Conservation (phyloP, 164 flowering plant genomes). For the Stephania japonica region DNA sequence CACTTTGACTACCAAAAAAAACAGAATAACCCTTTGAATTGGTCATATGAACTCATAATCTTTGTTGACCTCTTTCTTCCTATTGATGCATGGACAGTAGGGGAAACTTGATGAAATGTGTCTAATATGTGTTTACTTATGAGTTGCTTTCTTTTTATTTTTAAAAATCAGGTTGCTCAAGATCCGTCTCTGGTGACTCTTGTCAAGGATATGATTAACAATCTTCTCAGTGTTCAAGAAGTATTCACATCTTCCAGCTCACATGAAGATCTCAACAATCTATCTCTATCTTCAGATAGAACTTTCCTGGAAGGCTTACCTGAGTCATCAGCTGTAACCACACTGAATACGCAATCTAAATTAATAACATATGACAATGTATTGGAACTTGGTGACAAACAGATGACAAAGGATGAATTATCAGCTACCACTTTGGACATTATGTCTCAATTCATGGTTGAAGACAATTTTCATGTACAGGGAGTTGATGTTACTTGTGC, state of each 20-base stretch:
- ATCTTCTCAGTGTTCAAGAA: slow-evolving; percentile 19
- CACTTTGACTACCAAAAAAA: too few species aligned
- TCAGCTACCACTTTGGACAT: slow-evolving; percentile 16
- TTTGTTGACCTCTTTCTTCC: not conserved
- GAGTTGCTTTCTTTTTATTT: not conserved
- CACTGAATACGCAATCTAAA: slow-evolving; percentile 10
- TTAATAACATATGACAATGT: slow-evolving; percentile 16
- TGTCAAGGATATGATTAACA: slow-evolving; percentile 36
- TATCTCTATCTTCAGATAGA: slow-evolving; percentile 18
- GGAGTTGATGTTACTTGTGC: slow-evolving; percentile 12
- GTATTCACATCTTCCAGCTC: slow-evolving; percentile 11
- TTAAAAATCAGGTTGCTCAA: slow-evolving; percentile 48
- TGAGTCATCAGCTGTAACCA: slow-evolving; percentile 18
- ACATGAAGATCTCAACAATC: slow-evolving; percentile 16
- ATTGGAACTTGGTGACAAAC: slow-evolving; percentile 11
- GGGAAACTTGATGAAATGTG: not conserved
- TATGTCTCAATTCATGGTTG: slow-evolving; percentile 12
- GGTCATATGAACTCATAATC: not conserved
- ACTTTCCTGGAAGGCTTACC: slow-evolving; percentile 20
- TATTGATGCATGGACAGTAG: not conserved
- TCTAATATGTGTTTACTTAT: not conserved
- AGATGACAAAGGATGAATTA: slow-evolving; percentile 3
- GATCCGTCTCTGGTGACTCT: slow-evolving; percentile 35
- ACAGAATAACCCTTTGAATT: not conserved
- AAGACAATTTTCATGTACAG: slow-evolving; percentile 20